Base-by-base conservation (phyloP, 805 yeast genomes). In the Zygosaccharomyces rouxii region DNA sequence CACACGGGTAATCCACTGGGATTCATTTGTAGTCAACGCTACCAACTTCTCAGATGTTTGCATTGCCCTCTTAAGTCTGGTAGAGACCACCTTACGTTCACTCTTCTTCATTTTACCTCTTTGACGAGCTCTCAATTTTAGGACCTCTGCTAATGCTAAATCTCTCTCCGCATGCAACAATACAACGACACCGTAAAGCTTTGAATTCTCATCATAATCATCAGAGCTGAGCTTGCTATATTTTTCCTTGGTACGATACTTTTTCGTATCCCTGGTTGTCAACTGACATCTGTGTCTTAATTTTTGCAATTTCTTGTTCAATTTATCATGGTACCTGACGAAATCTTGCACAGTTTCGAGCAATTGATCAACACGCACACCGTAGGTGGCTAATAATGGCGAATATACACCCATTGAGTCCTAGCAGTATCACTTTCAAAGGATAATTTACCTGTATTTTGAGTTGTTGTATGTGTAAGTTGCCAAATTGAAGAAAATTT, bases 91-190 rank as follows among this genome's bases (percentile, higher is more conserved):
- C 47, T 76, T 76, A 53, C 65, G 63, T 62, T 66, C 69, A 42
- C 57, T 53, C 7, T 51, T 56, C 50, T 72, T 65, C 29, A 59
- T 54, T 28, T 58, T 56, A 35, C 66, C 65, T 46, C 70, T 62
- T 38, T 55, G 58, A 30, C 64, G 58, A n/a, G 62, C 59, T 44
- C 60, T 59, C 40, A 62, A 30, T 44, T 64, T 66, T 33, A 64
- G 55, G 18, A 50, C 48, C 48, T 66, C 69, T 13, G 55, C 64
- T 16, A 61, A 42, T 4, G 66, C 59, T 26, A 62, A 71, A 56
- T 88, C 86, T 61, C 96, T 77, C 66, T 94, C 98, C 1, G 85
- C 81, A n/a, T 77, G 75, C 49, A 80, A 71, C 21, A 89, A 69
- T n/a, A 80, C 65, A 22, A 89, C 67, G 35, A 75, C 71, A 29